Conservation (phyloP, 257 asterid species). For the Cruciata laevipes region DNA sequence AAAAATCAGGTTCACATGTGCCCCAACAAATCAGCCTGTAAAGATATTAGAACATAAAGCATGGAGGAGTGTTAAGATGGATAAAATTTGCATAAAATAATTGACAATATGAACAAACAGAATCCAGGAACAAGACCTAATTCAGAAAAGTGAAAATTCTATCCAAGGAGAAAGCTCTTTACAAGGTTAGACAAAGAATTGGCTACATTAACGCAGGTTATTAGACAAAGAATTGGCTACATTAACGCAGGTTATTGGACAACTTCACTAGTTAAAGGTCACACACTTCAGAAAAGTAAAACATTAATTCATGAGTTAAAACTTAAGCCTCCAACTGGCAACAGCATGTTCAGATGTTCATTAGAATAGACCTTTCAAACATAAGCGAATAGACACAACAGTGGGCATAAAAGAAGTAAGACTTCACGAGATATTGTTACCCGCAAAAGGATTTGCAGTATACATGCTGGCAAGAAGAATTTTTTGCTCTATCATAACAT, state of each 20-base stretch:
- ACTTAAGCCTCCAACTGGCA: background rate
- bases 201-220: no score
- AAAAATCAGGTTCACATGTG: slow-evolving; percentile 75
- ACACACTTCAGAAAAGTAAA: background rate
- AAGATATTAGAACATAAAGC: slow-evolving; percentile 40
- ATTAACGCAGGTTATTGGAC: slow-evolving; percentile 5
- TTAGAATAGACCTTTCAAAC: background rate
- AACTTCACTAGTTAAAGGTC: background rate
- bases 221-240: no score
- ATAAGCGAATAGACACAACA: background rate
- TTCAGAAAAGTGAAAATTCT: slow-evolving; percentile 15
- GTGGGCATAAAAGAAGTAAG: background rate
- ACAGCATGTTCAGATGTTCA: background rate
- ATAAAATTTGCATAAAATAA: background rate
- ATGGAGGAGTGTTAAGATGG: slow-evolving; percentile 21
- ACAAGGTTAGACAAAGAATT: slow-evolving; percentile 28
- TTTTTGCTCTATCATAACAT: background rate
- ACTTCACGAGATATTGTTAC: background rate
- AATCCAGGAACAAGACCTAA: background rate
- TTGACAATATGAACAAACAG: slow-evolving; percentile 7
- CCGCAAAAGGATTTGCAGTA: slow-evolving; percentile 8
- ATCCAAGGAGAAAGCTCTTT: slow-evolving; percentile 25
- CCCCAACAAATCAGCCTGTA: slow-evolving; percentile 93
- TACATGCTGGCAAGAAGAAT: background rate
- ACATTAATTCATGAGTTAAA: background rate